phyloP scores from a whole-genome alignment of 139 green algal species.

The Ostreobium quekettii region DNA sequence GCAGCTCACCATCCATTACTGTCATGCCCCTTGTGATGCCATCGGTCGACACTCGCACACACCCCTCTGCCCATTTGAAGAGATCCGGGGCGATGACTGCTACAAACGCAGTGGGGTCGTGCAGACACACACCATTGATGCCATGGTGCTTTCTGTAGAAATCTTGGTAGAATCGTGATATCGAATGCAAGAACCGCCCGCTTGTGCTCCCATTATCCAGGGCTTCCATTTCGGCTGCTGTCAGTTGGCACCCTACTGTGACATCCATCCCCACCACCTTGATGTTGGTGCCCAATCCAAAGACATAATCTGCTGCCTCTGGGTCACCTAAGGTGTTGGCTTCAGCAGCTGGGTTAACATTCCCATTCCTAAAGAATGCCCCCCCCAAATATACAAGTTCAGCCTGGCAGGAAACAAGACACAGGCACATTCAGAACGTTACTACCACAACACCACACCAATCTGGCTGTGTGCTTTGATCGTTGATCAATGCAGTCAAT shows the following conservation, averaged over 20 bases:
- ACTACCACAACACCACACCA: too few relatives aligned
- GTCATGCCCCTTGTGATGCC: constrained; percentile 50
- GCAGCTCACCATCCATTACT: constrained; percentile 53
- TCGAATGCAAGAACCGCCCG: constrained; percentile 50
- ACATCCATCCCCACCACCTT: constrained; percentile 60
- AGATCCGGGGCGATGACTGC: constrained; percentile 49
- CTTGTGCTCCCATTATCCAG: constrained; percentile 34
- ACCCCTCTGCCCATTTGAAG: constrained; percentile 53
- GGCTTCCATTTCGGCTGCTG: constrained; percentile 24
- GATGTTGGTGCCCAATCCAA: constrained; percentile 18
- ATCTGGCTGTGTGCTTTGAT: too few relatives aligned
- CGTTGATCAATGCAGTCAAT: too few relatives aligned
- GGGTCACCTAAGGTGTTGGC: constrained; percentile 73
- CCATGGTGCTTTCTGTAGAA: constrained; percentile 52
- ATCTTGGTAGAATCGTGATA: constrained; percentile 59
- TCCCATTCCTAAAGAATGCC: constrained; percentile 68
- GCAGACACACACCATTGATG: constrained; percentile 47
- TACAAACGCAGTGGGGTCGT: constrained; percentile 59
- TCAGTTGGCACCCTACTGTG: constrained; percentile 45
- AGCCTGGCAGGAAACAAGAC: too few relatives aligned
- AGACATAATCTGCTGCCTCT: constrained; percentile 62
- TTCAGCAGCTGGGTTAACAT: constrained; percentile 76
- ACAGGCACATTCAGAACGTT: too few relatives aligned
- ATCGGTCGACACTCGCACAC: constrained; percentile 46
- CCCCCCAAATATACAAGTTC: constrained; percentile 68